Evolutionary conservation across 78 protist species (phyloP), one percentile per base, ranked within the genome.

Genomic region (Planoprotostelium fungivorum): DNA sequence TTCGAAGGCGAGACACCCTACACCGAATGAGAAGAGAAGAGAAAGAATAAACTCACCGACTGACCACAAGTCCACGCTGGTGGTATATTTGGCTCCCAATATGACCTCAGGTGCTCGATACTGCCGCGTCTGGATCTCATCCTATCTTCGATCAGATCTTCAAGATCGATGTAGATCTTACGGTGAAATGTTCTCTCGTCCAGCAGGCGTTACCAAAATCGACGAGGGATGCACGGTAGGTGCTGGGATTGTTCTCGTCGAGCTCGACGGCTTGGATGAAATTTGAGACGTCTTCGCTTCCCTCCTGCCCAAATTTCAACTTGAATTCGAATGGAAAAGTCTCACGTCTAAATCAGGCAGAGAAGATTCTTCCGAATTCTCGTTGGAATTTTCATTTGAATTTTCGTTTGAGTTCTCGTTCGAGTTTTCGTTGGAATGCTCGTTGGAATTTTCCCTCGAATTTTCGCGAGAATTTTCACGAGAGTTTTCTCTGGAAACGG

Each of bases 141-240:
- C 96, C 10, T 98, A 85, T 96, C 31, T 93, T 31, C 84, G 92
- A 36, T 0, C 1, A 38, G 35, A 89, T 25, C 87, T 31, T 89
- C 29, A 16, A 29, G 83, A 86, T 10, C 16, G 34, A 89, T 63
- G 36, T 91, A 5, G 73, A 51, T 51, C 73, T 51, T 16, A 51
- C 73, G 95, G 94, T 93, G 91, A 97, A 98, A 73, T 94, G 97
- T 89, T 86, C 88, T 85, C 96, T 92, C 5, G 83, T 86, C 99
- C 99, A 98, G 94, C 99, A 98, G n/a, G 98, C 99, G 88, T 99
- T 99, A 37, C 99, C 99, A 9, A 97, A 93, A 86, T 98, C 99
- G 0, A 94, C 98, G 73, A 51, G 73, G 16, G 73, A 51, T 25
- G 73, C 73, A 51, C 73, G 73, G 73, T 51, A 51, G 5, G 73